Base-by-base conservation (phyloP, 2,329 filamentous ascomycete genomes). In the Curvularia sp. region DNA sequence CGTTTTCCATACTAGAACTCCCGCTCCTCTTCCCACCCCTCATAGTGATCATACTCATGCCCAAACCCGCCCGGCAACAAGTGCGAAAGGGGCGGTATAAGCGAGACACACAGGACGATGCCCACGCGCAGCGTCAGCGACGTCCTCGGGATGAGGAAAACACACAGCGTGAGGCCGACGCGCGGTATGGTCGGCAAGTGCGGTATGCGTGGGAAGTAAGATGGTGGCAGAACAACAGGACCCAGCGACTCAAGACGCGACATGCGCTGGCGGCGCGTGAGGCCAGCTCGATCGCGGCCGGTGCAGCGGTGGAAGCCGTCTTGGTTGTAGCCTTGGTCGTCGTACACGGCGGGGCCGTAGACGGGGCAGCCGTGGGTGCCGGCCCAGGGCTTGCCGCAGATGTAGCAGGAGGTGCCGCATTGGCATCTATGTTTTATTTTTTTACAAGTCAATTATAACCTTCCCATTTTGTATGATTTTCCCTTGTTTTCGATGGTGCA, bases 291-390 rank as follows among this genome's bases (percentile, higher is more conserved):
- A 23, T 73, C 70, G 1, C 72, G 63, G 4, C 67, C 67, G 0
- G 68, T 74, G 21, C 65, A 62, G 5, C 63, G 60, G 23, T 75
- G 73, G 47, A 60, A 75, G 2, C 74, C 74, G 9, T 69, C 63
- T 27, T 73, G 68, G 39, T 75, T 74, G 39, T 72, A 76, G 8
- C 71, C 72, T 15, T 73, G 71, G 7, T 63, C 65, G 45, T 75
- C 72, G 56, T 73, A 75, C 0, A 34, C 32, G 1, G 69, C 68
- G 1, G 65, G 66, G 2, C 73, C 73, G 49, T 77, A 77, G 2
- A 64, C 60, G 5, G 72, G 72, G 46, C 74, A 76, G 13, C 62
- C 70, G 39, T 75, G 73, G 5, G 60, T 23, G 8, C 70, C 72
- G 8, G 27, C n/a, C 72, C 73, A 75, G 12, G 59, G 38, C 21